Evolutionary conservation across 148 eudicot genomes (phyloP), one percentile per base, ranked within the genome.

Genomic region (Cornus kousa): DNA sequence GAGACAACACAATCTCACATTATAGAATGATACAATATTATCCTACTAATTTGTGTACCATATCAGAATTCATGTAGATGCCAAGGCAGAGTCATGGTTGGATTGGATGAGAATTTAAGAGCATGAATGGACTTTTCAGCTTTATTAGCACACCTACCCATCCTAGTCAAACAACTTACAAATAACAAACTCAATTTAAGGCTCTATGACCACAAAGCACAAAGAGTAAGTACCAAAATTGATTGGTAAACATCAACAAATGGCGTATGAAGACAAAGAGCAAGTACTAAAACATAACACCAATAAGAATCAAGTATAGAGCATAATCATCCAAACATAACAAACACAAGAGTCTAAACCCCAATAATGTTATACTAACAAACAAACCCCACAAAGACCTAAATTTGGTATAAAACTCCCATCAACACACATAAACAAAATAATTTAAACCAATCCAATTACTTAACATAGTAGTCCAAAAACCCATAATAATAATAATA

Each of bases 301-400:
- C n/a, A 37, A 16, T 19, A 23, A 37, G 64, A 35, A 35, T 75
- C 69, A 62, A 62, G 55, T 62, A 20, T 12, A 23, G 55, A 23
- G 55, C 57, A 33, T 23, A 57, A 22, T 74, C 55, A 75, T 43
- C 70, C 68, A 75, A 65, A 37, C 70, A 75, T 28, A 65, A 65
- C 5, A 75, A 31, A 75, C 28, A n/a, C 17, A 11, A 60, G 11
- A 62, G 28, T 8, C 67, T 14, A 57, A 57, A 19, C 59, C 24
- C 14, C n/a, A 75, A 39, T 46, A 39, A 64, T 24, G 28, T 28
- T 28, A 28, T 22, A 16, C n/a, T 40, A 65, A 22, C 59, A 37
- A 22, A 31, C 64, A 39, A 32, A n/a, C 35, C 55, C 69, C 37
- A 35, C 37, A 35, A 35, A 35, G 37, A 35, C 37, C 37, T 9